Evolutionary conservation across 2,329 filamentous ascomycete species (phyloP).

Genomic region (Fusarium sp.): DNA sequence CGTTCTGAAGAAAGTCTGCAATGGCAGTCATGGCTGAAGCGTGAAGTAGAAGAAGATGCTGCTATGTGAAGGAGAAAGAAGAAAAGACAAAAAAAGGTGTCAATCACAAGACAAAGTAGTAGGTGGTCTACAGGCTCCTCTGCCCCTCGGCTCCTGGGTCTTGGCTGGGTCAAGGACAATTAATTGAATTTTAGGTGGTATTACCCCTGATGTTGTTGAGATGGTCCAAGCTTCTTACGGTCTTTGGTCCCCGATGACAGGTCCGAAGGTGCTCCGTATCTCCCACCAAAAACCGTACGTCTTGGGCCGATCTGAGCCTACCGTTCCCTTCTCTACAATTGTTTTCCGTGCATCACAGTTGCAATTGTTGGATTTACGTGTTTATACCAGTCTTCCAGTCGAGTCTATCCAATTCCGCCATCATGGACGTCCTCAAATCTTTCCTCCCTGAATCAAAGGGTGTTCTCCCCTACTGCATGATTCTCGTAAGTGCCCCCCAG

Average conservation of each 20-base stretch:
- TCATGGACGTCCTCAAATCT: constrained; percentile 61
- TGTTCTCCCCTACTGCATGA: constrained; percentile 70
- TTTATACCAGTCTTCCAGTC: not conserved
- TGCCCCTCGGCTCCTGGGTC: constrained; percentile 43
- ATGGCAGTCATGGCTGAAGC: constrained; percentile 49
- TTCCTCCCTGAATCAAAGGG: constrained; percentile 66
- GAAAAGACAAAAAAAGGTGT: not conserved
- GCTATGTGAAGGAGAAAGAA: not conserved
- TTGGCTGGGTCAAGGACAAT: constrained; percentile 24
- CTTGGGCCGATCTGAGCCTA: constrained; percentile 10
- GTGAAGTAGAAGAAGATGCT: not conserved
- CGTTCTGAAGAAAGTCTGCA: constrained; percentile 46
- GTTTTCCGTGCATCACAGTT: not conserved
- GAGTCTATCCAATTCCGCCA: not conserved
- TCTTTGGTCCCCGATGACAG: constrained; percentile 25
- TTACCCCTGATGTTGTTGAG: constrained; percentile 49
- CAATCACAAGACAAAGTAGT: constrained; percentile 23
- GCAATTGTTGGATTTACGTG: constrained; percentile 25
- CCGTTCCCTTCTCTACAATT: constrained; percentile 1
- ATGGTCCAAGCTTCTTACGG: constrained; percentile 48
- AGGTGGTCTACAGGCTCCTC: constrained; percentile 19
- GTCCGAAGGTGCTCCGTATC: constrained; percentile 19
- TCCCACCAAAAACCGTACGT: constrained; percentile 36
- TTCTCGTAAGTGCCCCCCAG: constrained; percentile 60
- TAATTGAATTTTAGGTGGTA: constrained; percentile 30